Base-by-base conservation (phyloP, 2,329 filamentous ascomycete genomes). In the Boeremia lycopersici region DNA sequence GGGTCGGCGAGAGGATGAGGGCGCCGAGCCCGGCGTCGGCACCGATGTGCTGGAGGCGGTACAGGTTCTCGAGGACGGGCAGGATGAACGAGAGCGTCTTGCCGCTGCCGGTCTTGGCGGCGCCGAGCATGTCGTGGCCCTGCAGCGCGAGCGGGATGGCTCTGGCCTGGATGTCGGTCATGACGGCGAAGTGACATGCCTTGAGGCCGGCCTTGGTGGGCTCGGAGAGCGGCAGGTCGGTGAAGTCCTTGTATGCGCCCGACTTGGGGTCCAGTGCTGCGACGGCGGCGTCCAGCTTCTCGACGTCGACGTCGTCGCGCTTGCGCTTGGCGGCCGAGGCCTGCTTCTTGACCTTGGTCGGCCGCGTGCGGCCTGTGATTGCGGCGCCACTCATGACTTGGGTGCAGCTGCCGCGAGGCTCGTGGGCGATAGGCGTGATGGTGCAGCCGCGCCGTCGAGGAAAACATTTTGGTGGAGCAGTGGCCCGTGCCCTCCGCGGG, bases 71-170 rank as follows among this genome's bases (percentile, higher is more conserved):
- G 44, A 99, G 84, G 0, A 98, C 88, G 1, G 95, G 95, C 2
- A 98, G 80, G 7, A 99, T 78, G 73, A 99, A 99, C 0, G 95
- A 91, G 23, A 99, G 82, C 0, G 93, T 98, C 80, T 98, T 98
- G 70, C 93, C 93, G 71, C 90, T 96, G 46, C 93, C 93, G 0
- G 93, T 98, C 77, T 96, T 97, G 35, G 95, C 95, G 5, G 95
- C 95, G 36, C 93, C 95, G 35, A 99, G 86, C 35, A 99, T 90
- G 74, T 99, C 95, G 54, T 81, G 81, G 53, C 91, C 90, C 75
- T 96, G 90, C 60, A 99, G 83, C 8, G 91, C 93, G 57, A 92
- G 82, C 6, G 91, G 92, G 56, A 99, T 89, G n/a, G 93, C 92
- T 69, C 88, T 88, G 43, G 89, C 84, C 78, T 99, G 95, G 67